Conservation (phyloP, 2,329 filamentous ascomycete genomes). For the Hortaea werneckii region DNA sequence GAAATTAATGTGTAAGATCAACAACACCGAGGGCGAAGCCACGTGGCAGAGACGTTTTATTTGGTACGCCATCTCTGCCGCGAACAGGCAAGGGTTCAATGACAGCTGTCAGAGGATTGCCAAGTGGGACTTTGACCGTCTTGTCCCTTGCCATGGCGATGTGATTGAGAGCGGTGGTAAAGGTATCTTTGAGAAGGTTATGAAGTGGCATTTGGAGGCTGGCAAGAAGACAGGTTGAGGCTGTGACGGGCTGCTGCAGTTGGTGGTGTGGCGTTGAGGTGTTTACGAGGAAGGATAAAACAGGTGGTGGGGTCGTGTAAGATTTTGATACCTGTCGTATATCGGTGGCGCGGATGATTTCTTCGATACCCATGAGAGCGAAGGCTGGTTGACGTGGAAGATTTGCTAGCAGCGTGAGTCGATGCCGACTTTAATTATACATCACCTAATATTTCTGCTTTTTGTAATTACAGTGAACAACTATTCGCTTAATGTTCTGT, state of each 20-base stretch:
- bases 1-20: constrained; percentile 46
- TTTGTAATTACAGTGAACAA: too few relatives aligned
- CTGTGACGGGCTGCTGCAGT: neutral
- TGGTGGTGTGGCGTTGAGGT: neutral
- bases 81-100: constrained; percentile 59
- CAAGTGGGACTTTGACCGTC: constrained; percentile 71
- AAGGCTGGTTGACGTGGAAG: too few relatives aligned
- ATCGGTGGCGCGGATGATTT: too few relatives aligned
- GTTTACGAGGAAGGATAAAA: neutral
- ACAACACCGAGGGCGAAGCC: constrained; percentile 52
- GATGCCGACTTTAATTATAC: too few relatives aligned
- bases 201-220: constrained; percentile 67
- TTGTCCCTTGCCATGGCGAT: constrained; percentile 92
- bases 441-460: too few relatives aligned
- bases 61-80: constrained; percentile 61
- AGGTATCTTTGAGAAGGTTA: constrained; percentile 63
- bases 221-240: constrained; percentile 21
- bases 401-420: too few relatives aligned
- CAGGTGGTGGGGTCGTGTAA: too few relatives aligned
- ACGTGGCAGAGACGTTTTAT: constrained; percentile 68
- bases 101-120: constrained; percentile 59
- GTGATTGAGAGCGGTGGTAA: constrained; percentile 68
- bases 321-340: too few relatives aligned
- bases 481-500: too few relatives aligned
- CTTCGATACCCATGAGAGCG: too few relatives aligned